Evolutionary conservation across 2,329 filamentous ascomycete genomes (phyloP), one percentile per base, ranked within the genome.

Genomic region (Corinectria fuckeliana): DNA sequence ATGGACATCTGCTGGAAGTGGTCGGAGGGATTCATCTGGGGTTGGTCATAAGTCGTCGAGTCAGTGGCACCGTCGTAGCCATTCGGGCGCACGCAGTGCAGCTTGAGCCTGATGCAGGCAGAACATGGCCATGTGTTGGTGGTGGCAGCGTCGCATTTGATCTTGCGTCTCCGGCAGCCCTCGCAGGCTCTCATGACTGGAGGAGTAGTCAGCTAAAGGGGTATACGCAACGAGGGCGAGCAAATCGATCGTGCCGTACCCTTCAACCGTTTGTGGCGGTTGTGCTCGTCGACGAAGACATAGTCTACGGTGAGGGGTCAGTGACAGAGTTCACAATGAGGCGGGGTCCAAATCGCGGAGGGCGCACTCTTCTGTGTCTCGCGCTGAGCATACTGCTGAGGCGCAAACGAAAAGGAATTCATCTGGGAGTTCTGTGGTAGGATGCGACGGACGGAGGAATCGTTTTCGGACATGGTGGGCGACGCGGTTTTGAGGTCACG

Each of bases 221-320:
- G 16, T 30, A 38, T 21, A 18, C 41, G 36, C 34, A 49, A 52
- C 13, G 5, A n/a, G 10, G 8, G 45, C 16, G 30, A 32, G 13
- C 14, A 13, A 50, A 58, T 51, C 9, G 52, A 49, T 41, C 16
- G 39, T 21, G 42, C 38, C 77, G 68, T 85, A 95, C 92, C 92
- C 84, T 98, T 98, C 64, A 98, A 81, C 70, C 94, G 88, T 79
- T 98, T 98, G 78, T 98, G 95, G 65, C 95, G 90, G 80, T 98
- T 98, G 78, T 98, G 95, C 77, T 98, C 94, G 77, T 98, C 94
- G 58, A 98, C 95, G 74, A 98, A 98, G 71, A 98, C 95, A 91
- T 97, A 98, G 76, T 97, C 93, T 96, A 53, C 63, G 55, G 54
- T 16, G 64, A 58, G 54, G 50, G 41, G 62, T 71, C 50, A 70